phyloP scores from a whole-genome alignment of 352 stramenopile genomes.

The Pythium pectinolyticum region DNA sequence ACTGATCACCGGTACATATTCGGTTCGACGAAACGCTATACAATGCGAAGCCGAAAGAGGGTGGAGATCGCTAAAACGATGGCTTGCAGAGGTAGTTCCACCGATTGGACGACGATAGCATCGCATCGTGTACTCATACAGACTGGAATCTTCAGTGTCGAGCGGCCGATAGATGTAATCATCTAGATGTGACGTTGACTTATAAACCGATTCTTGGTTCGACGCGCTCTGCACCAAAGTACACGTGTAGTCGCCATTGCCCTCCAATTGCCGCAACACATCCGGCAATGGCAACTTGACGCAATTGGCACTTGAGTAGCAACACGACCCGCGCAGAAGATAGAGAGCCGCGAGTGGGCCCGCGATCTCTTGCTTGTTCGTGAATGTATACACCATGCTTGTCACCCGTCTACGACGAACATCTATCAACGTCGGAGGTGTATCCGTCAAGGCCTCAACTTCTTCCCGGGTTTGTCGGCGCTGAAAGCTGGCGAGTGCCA shows the following conservation, averaged over 20 bases:
- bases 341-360: slow-evolving; percentile 20
- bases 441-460: background rate
- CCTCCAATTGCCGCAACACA: slow-evolving; percentile 7
- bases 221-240: background rate
- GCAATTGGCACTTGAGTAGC: slow-evolving; percentile 10
- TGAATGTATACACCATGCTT: slow-evolving; percentile 17
- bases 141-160: background rate
- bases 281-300: slow-evolving; percentile 8
- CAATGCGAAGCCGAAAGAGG: slow-evolving; percentile 12
- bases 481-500: slow-evolving; percentile 16
- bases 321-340: slow-evolving; percentile 17
- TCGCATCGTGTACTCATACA: slow-evolving; percentile 15
- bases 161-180: slow-evolving; percentile 14
- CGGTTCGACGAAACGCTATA: slow-evolving; percentile 2
- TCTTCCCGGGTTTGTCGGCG: slow-evolving; percentile 4
- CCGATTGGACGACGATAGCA: slow-evolving; percentile 4
- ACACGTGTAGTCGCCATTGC: slow-evolving; percentile 6
- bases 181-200: background rate
- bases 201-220: background rate
- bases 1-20: slow-evolving; percentile 8
- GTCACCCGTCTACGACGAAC: slow-evolving; percentile 19
- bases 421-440: background rate
- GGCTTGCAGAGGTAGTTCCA: background rate
- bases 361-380: slow-evolving; percentile 28
- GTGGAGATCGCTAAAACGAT: background rate